phyloP scores from a whole-genome alignment of 2,329 filamentous ascomycete species.

The Fonsecaea erecta region DNA sequence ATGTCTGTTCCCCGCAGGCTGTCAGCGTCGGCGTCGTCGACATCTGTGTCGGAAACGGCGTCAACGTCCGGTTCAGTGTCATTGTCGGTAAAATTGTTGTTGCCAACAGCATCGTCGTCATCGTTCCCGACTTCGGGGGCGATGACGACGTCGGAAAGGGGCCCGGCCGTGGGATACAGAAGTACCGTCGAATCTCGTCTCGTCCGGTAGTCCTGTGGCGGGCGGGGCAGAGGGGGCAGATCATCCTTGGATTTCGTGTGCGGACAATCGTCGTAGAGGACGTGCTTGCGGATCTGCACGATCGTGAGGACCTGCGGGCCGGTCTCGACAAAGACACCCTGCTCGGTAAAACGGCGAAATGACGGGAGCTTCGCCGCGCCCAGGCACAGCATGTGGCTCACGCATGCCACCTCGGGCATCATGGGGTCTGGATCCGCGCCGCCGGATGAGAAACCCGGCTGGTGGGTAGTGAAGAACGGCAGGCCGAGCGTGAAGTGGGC shows the following conservation, averaged over 20 bases:
- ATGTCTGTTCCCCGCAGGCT: slow-evolving; percentile 29
- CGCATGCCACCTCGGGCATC: slow-evolving; percentile 1
- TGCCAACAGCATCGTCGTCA: neutral
- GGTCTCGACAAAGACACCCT: neutral
- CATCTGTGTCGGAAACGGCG: neutral
- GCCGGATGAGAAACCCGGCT: neutral
- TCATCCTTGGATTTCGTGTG: slow-evolving; percentile 11
- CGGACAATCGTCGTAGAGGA: slow-evolving; percentile 1
- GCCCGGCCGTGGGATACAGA: neutral
- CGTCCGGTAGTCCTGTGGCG: slow-evolving; percentile 3
- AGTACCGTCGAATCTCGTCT: neutral
- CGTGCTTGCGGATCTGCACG: slow-evolving; percentile 18
- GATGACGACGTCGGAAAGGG: neutral
- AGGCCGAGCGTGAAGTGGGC: slow-evolving; percentile 3
- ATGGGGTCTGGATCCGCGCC: neutral
- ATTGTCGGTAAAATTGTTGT: neutral
- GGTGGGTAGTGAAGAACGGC: slow-evolving; percentile 18
- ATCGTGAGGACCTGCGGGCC: slow-evolving; percentile 18
- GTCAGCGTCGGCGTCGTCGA: slow-evolving; percentile 3
- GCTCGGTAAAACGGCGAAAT: no score
- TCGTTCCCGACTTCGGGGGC: neutral
- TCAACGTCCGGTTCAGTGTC: slow-evolving; percentile 4
- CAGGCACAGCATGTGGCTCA: slow-evolving; percentile 15
- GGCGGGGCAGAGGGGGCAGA: slow-evolving; percentile 17
- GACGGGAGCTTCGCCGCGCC: slow-evolving; percentile 10